These are phyloP conservation scores for Crithidia sp. DNA, from an alignment of 208 protist species.

Conservation along the genomic window DNA sequence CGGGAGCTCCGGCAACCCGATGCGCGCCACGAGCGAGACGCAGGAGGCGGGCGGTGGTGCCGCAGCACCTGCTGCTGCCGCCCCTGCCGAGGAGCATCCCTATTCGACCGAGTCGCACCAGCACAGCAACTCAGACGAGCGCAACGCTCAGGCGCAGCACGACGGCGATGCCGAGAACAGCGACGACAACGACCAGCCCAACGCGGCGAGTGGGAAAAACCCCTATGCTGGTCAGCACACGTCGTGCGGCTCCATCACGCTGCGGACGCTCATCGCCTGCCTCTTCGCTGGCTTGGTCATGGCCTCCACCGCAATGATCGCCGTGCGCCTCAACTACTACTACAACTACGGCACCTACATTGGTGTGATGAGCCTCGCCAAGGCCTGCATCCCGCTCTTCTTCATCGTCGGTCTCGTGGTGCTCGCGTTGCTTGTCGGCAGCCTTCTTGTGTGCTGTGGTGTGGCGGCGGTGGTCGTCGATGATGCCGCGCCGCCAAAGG, in stretches of 20 bases:
- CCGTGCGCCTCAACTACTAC: conserved; percentile 65
- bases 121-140: conserved; percentile 5
- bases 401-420: conserved; percentile 42
- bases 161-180: not conserved
- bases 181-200: not conserved
- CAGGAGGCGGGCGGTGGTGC: too few species aligned
- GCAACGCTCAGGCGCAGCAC: not conserved
- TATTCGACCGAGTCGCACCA: conserved; percentile 1
- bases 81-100: not conserved
- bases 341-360: conserved; percentile 30
- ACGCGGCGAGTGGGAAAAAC: not conserved
- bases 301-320: conserved; percentile 54
- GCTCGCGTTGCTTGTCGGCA: conserved; percentile 18
- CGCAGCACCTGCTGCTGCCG: too few species aligned
- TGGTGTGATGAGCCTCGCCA: conserved; percentile 32
- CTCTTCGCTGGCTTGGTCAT: conserved; percentile 43
- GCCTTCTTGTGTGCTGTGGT: conserved; percentile 35
- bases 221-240: conserved; percentile 19
- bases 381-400: conserved; percentile 63
- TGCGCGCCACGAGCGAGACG: not conserved
- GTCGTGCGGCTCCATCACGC: conserved; percentile 18
- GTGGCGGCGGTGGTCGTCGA: conserved; percentile 2
- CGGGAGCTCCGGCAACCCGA: conserved; percentile 14
- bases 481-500: not conserved
- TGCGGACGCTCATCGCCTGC: conserved; percentile 14